Evolutionary conservation across 352 stramenopile species (phyloP), one percentile per base, ranked within the genome.

Genomic region (Phytophthora cryptogea): DNA sequence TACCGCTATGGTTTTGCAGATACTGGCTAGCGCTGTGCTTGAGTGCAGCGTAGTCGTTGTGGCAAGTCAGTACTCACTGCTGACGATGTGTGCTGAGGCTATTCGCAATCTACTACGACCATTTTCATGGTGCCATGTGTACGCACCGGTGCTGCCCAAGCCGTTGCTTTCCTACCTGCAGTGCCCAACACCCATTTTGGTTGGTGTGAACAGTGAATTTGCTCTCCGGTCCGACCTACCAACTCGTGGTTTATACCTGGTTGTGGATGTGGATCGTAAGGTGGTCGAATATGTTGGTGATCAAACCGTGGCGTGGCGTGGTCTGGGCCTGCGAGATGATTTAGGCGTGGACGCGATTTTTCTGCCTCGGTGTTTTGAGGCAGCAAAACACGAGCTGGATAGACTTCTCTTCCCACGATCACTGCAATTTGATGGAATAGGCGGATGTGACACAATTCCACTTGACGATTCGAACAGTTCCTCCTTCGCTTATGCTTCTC

Each of bases 61-160:
- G 30, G 88, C 84, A 14, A 84, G 68, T 11, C 80, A 94, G 63
- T 91, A 94, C 40, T 88, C 90, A 20, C 59, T 95, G 17, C 61
- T 97, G 39, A 90, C 86, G 7, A 78, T 81, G 28, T 92, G 88
- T 16, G 86, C 87, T 0, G 90, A 97, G 48, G 85, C 86, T 5
- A 80, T 96, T 39, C 86, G 90, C 27, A 86, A 84, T 37, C 74
- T 97, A 32, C 67, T 96, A 26, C 86, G 89, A 23, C 90, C 90
- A 11, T 92, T 96, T 51, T 81, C 88, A 42, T 97, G 89, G 89
- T 94, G 85, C 54, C 89, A 97, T 53, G 87, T 95, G 46, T 97
- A 96, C 62, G 80, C 90, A 13, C 87, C 89, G 2, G 81, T 96
- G 50, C 66, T 97, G 5, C 89, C 90, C 4, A 86, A 92, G 63